These are phyloP conservation scores for Starmerella sirachaensis DNA, from an alignment of 805 yeast species.

Conservation along the genomic window DNA sequence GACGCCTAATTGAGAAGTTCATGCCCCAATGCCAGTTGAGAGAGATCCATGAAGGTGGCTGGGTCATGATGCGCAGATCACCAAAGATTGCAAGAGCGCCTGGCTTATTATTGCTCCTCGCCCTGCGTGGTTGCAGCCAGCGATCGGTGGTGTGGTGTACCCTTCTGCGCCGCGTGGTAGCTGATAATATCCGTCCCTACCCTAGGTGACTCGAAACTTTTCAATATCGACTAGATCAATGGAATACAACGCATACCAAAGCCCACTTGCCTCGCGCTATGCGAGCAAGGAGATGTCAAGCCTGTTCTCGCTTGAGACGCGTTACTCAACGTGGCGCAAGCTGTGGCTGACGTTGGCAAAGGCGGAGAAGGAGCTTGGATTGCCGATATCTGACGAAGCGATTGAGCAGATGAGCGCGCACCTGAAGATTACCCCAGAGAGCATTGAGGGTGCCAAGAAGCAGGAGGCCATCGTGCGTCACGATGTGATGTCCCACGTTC, in stretches of 20 bases:
- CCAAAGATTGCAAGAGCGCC: too few species aligned
- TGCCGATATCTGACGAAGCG: slow-evolving; percentile 79
- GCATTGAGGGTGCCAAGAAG: slow-evolving; percentile 72
- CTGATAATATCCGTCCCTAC: background rate
- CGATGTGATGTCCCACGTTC: slow-evolving; percentile 99
- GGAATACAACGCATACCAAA: slow-evolving; percentile 61
- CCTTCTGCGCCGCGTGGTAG: too few species aligned
- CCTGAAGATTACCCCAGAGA: slow-evolving; percentile 79
- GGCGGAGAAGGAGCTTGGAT: slow-evolving; percentile 88
- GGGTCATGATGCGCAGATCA: too few species aligned
- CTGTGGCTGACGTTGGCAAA: slow-evolving; percentile 90
- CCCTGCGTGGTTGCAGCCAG: too few species aligned
- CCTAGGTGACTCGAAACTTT: background rate
- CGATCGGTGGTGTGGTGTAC: background rate
- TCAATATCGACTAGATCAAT: slow-evolving; percentile 1
- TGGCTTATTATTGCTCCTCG: too few species aligned
- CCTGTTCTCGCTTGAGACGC: slow-evolving; percentile 80
- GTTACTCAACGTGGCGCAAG: slow-evolving; percentile 97
- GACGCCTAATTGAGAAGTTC: too few species aligned
- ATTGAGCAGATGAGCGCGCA: slow-evolving; percentile 71
- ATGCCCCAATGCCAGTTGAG: too few species aligned
- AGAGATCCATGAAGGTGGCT: too few species aligned
- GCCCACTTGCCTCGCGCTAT: slow-evolving; percentile 92
- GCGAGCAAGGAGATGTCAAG: slow-evolving; percentile 96
- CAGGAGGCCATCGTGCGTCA: slow-evolving; percentile 98